Percentiles rank a stretch among this genome's conserved stretches.
phyloP scores from a whole-genome alignment of 2,329 filamentous ascomycete species.

The Pezizomycotina sp. region DNA sequence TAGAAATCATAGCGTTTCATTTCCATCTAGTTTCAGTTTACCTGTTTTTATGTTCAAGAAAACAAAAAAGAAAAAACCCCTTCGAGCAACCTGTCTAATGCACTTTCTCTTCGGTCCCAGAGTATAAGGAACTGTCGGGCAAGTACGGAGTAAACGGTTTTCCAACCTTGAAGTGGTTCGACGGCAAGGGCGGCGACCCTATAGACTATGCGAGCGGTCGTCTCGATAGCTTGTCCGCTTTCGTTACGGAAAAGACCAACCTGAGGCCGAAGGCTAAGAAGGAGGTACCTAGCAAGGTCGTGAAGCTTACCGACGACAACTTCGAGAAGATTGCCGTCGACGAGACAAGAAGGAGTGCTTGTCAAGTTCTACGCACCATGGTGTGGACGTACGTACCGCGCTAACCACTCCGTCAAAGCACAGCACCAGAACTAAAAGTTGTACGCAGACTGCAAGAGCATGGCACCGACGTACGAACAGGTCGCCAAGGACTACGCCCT shows the following conservation, averaged over 20 bases:
- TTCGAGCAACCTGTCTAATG: too few relatives aligned
- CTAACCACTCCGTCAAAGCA: slow-evolving; percentile 1
- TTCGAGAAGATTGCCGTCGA: slow-evolving; percentile 61
- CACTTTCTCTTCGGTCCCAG: too few relatives aligned
- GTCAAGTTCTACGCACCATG: slow-evolving; percentile 96
- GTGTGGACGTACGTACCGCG: slow-evolving; percentile 69
- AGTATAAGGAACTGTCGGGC: slow-evolving; percentile 68
- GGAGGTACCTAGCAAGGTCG: slow-evolving; percentile 56
- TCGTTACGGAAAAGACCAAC: slow-evolving; percentile 75
- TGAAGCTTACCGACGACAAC: slow-evolving; percentile 60
- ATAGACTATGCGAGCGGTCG: slow-evolving; percentile 73
- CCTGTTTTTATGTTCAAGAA: background rate
- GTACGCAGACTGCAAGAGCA: slow-evolving; percentile 74
- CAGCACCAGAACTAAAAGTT: slow-evolving; percentile 8
- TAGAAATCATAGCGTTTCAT: background rate
- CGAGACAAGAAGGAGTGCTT: slow-evolving; percentile 66
- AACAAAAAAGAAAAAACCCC: too few relatives aligned
- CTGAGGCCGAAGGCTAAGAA: slow-evolving; percentile 60
- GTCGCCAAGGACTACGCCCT: slow-evolving; percentile 64
- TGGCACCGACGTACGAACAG: slow-evolving; percentile 80
- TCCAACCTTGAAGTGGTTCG: slow-evolving; percentile 94
- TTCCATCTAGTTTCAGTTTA: background rate
- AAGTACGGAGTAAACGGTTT: slow-evolving; percentile 83
- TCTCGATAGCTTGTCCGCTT: slow-evolving; percentile 64
- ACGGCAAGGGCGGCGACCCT: slow-evolving; percentile 78